These are phyloP conservation scores for Tremella fuciformis DNA, from an alignment of 768 basidiomycete species.

Conservation along the genomic window DNA sequence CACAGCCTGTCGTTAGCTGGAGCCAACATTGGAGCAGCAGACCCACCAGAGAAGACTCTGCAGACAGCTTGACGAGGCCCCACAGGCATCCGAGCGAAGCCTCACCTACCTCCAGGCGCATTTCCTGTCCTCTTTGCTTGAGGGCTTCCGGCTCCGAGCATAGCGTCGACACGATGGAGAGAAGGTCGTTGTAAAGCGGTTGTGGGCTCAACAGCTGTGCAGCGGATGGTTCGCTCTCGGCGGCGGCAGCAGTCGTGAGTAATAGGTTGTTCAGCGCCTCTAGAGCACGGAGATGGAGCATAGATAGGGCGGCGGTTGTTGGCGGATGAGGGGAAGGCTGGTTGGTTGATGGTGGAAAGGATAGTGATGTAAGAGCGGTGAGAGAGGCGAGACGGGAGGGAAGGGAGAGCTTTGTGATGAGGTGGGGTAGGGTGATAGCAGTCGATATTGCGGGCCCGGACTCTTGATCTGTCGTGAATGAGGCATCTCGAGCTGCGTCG, in stretches of 20 bases:
- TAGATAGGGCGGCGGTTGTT: constrained; percentile 77
- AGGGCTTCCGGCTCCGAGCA: constrained; percentile 38
- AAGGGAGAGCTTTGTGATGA: constrained; percentile 61
- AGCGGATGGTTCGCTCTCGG: constrained; percentile 52
- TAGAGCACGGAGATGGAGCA: constrained; percentile 77
- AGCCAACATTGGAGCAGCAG: background rate
- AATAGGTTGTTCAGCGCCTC: constrained; percentile 90
- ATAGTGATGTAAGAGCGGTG: constrained; percentile 71
- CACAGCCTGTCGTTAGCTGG: constrained; percentile 53
- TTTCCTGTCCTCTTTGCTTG: constrained; percentile 55
- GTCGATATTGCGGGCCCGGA: background rate
- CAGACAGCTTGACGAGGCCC: constrained; percentile 78
- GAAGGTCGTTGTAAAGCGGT: constrained; percentile 54
- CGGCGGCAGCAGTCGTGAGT: constrained; percentile 62
- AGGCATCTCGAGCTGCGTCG: constrained; percentile 47
- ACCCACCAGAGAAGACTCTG: constrained; percentile 61
- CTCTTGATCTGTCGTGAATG: background rate
- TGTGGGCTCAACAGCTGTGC: constrained; percentile 60
- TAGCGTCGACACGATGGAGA: constrained; percentile 45
- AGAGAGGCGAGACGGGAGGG: constrained; percentile 63
- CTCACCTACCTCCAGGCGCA: constrained; percentile 73
- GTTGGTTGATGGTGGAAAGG: constrained; percentile 68
- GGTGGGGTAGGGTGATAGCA: constrained; percentile 49
- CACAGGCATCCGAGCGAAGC: constrained; percentile 64
- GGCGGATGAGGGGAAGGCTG: constrained; percentile 76